A percentile compares a stretch with the other conserved stretches of the same genome.
Conservation (phyloP, 352 stramenopile genomes). For the Phytopythium litorale region DNA sequence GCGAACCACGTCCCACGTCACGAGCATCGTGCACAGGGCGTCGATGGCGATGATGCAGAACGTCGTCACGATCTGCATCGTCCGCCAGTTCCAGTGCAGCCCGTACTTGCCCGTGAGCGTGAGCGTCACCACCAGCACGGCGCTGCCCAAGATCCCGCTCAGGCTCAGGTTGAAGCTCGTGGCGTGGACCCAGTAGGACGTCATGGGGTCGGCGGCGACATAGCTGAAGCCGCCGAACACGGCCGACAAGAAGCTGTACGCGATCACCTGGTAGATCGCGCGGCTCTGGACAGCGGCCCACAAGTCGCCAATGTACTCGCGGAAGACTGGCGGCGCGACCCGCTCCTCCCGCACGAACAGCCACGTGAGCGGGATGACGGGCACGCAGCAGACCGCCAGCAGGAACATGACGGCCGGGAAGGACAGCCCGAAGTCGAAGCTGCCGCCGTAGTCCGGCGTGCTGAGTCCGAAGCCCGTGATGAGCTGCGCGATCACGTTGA, state of each 20-base stretch:
- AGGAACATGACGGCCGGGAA: conserved; percentile 36
- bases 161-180: conserved; percentile 44
- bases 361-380: conserved; percentile 44
- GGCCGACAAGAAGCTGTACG: conserved; percentile 35
- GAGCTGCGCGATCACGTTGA: conserved; percentile 32
- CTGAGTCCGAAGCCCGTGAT: conserved; percentile 42
- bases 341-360: conserved; percentile 46
- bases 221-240: conserved; percentile 47
- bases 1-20: conserved; percentile 50
- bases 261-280: conserved; percentile 54
- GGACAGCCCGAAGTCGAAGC: conserved; percentile 38
- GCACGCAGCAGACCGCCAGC: conserved; percentile 30
- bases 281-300: conserved; percentile 40
- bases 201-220: conserved; percentile 42
- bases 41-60: conserved; percentile 40
- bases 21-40: conserved; percentile 42
- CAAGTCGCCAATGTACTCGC: conserved; percentile 35
- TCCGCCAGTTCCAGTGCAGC: conserved; percentile 50
- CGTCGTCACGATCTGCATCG: conserved; percentile 38
- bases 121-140: conserved; percentile 37
- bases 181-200: conserved; percentile 44
- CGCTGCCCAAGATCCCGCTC: conserved; percentile 38
- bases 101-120: conserved; percentile 44
- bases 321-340: conserved; percentile 21
- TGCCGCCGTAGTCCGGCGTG: conserved; percentile 34